Evolutionary conservation across 2,329 filamentous ascomycete species (phyloP), one percentile per base, ranked within the genome.

Genomic region (Amylocarpus encephaloides): DNA sequence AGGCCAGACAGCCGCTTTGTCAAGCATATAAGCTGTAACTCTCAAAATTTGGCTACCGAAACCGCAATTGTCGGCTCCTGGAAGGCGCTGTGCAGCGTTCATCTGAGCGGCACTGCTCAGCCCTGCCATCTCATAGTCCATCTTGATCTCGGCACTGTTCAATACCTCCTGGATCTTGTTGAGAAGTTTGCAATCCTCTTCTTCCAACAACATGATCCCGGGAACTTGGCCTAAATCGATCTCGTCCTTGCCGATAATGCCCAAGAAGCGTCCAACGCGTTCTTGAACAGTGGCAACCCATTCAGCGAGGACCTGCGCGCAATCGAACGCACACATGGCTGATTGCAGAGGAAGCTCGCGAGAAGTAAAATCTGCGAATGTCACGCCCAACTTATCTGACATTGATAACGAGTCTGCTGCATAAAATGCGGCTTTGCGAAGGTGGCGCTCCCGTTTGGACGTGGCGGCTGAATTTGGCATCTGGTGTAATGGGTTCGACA

Each of bases 231-330:
- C 74, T 46, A 88, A 77, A 61, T 96, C 89, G 32, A 93, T 80
- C 0, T 86, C 78, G 56, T 95, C 87, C 51, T 86, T 84, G 11
- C 92, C 92, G 1, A 97, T 77, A 5, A 96, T 82, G 4, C 92
- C 92, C 5, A 97, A 69, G 62, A 93, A 95, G 4, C 83, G 82
- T 0, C 92, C 92, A n/a, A 96, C 86, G 7, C 93, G 85, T 63
- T 96, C 91, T 67, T 98, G 93, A 3, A 97, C 80, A 1, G 90
- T 93, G 5, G 88, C 87, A 36, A 93, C 80, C 92, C 92, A 98
- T 68, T 97, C 92, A 0, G 89, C 89, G 30, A 98, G 78, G 1
- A 97, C 89, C 64, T 96, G 91, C 2, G 88, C 86, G 64, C 92
- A 97, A 64, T 97, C 92, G 62, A 95, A 94, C 5, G 87, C 84